Base-by-base conservation (phyloP, 2,329 filamentous ascomycete species). In the Lecanicillium sp. region DNA sequence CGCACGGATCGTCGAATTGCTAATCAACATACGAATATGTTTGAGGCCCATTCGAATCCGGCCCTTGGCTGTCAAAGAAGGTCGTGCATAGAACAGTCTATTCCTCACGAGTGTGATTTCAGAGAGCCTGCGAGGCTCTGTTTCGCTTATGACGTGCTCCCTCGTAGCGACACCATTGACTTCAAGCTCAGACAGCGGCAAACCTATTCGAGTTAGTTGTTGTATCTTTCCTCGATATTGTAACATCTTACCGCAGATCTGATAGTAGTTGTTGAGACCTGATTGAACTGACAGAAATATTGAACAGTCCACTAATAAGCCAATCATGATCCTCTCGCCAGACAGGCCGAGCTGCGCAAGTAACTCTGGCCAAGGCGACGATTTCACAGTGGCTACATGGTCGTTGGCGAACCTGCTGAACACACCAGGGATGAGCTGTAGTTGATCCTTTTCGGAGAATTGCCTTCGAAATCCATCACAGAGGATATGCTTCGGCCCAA, bases 1-100 rank as follows among this genome's bases (percentile, higher is more conserved):
- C 18, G 4, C 11, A n/a, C 13, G 14, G 9, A 17, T 9, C 5
- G n/a, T 16, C 19, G 11, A 16, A 19, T 25, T 3, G 3, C 9
- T 9, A 11, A 13, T n/a, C 1, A 19, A 65, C 81, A 54, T 70
- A 94, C 85, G 89, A 40, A 86, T 86, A 56, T 85, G 84, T 46
- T 80, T 78, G 38, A 94, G 70, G 2, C 92, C 90, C 55, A 84
- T 81, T 14, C 76, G 72, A 7, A 92, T 72, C 8, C 68, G 60
- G 3, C 83, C 81, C 48, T 74, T 75, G 3, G 76, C 68, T 51
- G 83, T 90, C 20, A 89, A 64, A 2, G 75, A 71, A 15, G 87
- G 77, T 49, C 78, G 80, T 16, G 85, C 83, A 59, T 95, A 96
- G 35, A 96, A 70, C 68, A 95, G 94, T 15, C 87, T 78, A 52